Evolutionary conservation across 176 grass and related monocot genomes (phyloP).

Genomic region (Aegilops bicornis): DNA sequence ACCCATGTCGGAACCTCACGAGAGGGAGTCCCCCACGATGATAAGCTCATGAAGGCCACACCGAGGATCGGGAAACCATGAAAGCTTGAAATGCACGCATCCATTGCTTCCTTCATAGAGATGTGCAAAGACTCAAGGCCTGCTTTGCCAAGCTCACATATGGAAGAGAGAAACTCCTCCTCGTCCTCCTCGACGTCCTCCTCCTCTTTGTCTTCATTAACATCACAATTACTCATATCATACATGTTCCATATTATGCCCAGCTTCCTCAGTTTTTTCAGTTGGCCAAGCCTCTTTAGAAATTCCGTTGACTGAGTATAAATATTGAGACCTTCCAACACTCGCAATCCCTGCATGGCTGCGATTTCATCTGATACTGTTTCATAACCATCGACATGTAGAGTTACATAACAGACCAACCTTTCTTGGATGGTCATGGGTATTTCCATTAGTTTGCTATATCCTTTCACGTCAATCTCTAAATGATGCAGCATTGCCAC

Average conservation of each 20-base stretch:
- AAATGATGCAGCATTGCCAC: neutral
- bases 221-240: neutral
- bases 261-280: neutral
- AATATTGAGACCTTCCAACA: neutral
- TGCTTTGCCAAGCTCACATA: neutral
- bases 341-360: neutral
- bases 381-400: neutral
- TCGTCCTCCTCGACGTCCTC: neutral
- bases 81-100: neutral
- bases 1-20: neutral
- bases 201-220: neutral
- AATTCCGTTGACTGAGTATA: neutral
- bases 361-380: neutral
- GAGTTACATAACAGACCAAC: neutral
- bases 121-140: neutral
- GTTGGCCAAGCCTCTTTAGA: neutral
- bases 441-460: neutral
- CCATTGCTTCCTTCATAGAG: neutral
- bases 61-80: neutral
- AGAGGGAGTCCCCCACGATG: neutral
- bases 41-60: neutral
- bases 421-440: neutral
- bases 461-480: neutral
- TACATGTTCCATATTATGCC: neutral
- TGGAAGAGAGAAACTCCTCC: neutral